A percentile compares a stretch with the other conserved stretches of the same genome.
Evolutionary conservation across 177 flowering plant species (phyloP).

Genomic region (Vitis hybrid): DNA sequence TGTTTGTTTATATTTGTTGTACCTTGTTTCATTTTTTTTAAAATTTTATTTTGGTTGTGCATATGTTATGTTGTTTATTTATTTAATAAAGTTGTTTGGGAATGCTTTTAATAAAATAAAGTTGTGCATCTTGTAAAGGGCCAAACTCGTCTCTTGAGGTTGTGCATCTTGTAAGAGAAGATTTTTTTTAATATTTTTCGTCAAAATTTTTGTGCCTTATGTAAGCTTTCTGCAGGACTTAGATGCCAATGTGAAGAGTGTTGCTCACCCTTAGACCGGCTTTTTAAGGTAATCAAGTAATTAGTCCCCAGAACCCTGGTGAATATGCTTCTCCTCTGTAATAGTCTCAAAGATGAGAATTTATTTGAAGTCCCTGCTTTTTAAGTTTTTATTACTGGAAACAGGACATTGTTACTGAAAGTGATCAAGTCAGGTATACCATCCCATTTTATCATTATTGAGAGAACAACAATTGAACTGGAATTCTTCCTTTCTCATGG

Average conservation of each 20-base stretch:
- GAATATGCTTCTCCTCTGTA: background rate
- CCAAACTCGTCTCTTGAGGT: constrained; percentile 9
- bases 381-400: constrained; percentile 19
- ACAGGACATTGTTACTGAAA: constrained; percentile 99
- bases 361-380: background rate
- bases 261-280: constrained; percentile 96
- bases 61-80: too few species aligned
- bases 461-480: constrained; percentile 47
- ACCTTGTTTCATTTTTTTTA: too few species aligned
- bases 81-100: too few species aligned
- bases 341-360: background rate
- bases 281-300: constrained; percentile 67
- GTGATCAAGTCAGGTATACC: constrained; percentile 91
- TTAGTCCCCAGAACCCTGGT: too few species aligned
- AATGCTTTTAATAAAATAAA: too few species aligned
- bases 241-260: constrained; percentile 97
- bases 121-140: constrained; percentile 39
- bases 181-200: too few species aligned
- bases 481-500: too few species aligned
- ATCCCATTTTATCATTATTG: constrained; percentile 50
- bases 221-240: constrained; percentile 76
- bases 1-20: too few species aligned
- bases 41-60: too few species aligned
- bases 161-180: constrained; percentile 71
- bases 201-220: too few species aligned